A percentile compares a stretch with the other conserved stretches of the same genome.
Evolutionary conservation across 768 basidiomycete species (phyloP).

Genomic region (Boletus huronensis): DNA sequence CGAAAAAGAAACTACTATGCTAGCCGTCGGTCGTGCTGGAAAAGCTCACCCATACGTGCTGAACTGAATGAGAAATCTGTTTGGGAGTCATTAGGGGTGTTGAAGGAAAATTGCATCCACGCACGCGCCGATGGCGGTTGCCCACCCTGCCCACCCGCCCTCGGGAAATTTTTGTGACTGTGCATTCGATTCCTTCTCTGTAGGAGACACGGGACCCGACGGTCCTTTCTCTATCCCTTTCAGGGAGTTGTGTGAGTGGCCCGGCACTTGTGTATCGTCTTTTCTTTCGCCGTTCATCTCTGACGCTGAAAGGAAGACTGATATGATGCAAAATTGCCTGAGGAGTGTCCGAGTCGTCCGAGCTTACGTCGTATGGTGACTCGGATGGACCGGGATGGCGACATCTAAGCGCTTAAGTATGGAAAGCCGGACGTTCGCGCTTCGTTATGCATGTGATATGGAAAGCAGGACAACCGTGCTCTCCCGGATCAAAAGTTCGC

Average conservation of each 20-base stretch:
- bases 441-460: no score
- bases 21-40: not conserved
- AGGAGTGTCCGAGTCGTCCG: not conserved
- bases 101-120: not conserved
- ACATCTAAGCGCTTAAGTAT: no score
- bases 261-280: not conserved
- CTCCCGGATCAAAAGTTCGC: no score
- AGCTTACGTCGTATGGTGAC: not conserved
- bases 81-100: not conserved
- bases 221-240: not conserved
- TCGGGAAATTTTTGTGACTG: conserved; percentile 19
- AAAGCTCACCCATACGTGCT: conserved; percentile 35
- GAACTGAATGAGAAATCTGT: conserved; percentile 38
- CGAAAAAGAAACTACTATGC: not conserved
- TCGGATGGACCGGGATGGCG: no score
- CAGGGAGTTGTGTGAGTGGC: not conserved
- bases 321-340: not conserved
- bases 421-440: no score
- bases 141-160: conserved; percentile 31
- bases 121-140: conserved; percentile 32
- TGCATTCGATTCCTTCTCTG: not conserved
- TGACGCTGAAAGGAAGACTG: not conserved
- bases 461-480: no score
- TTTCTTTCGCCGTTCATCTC: not conserved
- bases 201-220: not conserved